Conservation (phyloP, 2,329 filamentous ascomycete genomes). For the Dichotomopilus funicola region DNA sequence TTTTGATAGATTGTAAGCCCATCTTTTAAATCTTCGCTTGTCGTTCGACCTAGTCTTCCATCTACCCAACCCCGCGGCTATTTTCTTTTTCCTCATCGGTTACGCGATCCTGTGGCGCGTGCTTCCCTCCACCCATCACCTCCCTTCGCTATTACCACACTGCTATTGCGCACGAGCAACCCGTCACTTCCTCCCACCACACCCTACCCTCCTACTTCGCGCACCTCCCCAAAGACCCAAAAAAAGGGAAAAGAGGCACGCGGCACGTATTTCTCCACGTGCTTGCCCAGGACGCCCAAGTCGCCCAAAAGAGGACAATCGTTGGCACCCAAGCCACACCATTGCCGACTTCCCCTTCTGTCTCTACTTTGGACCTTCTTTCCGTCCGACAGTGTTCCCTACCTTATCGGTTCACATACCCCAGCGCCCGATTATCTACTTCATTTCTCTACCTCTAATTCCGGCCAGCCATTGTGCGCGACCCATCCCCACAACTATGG, state of each 20-base stretch:
- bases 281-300: no score
- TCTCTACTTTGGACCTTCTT: not conserved
- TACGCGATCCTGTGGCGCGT: not conserved
- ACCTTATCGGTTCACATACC: not conserved
- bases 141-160: not conserved
- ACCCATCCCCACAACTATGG: not conserved
- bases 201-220: no score
- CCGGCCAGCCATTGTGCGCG: not conserved
- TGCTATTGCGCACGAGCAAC: not conserved
- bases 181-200: not conserved
- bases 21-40: not conserved
- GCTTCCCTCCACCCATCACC: not conserved
- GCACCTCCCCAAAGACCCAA: no score
- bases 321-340: no score
- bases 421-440: not conserved
- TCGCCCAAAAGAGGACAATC: no score
- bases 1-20: slow-evolving; percentile 10
- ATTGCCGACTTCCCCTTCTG: not conserved
- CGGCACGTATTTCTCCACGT: no score
- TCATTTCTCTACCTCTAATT: no score
- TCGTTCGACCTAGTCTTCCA: not conserved
- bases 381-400: not conserved
- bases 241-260: no score
- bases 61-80: slow-evolving; percentile 4
- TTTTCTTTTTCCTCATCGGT: not conserved